These are phyloP conservation scores for Phaeosphaeriaceae sp. DNA, from an alignment of 2,329 filamentous ascomycete genomes.

Conservation along the genomic window DNA sequence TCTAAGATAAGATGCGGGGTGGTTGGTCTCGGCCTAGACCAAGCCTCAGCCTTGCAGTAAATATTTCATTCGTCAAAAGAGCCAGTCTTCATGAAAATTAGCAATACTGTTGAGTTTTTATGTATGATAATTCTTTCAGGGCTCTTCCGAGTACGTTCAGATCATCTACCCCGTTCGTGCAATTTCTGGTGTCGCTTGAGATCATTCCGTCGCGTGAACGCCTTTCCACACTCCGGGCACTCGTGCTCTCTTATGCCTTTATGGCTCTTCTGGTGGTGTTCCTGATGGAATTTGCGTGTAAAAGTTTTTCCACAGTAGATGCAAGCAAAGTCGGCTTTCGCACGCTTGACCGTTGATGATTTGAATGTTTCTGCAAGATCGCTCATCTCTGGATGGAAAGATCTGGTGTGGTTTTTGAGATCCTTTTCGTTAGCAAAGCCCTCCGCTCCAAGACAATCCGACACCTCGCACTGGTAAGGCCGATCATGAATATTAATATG, in stretches of 20 bases:
- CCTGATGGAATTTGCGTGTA: conserved; percentile 46
- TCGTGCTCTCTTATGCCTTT: conserved; percentile 30
- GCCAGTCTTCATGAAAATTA: background rate
- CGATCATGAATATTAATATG: conserved; percentile 52
- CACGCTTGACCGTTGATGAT: conserved; percentile 13
- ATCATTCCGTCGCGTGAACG: conserved; percentile 35
- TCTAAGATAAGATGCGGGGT: no score
- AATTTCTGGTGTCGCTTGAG: conserved; percentile 30
- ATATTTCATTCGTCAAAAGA: no score
- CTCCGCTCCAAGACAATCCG: conserved; percentile 43
- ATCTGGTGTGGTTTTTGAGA: conserved; percentile 35
- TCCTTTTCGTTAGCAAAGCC: conserved; percentile 53
- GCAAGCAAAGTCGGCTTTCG: conserved; percentile 39
- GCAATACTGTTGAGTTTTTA: background rate
- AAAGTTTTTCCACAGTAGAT: conserved; percentile 47
- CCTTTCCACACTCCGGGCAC: conserved; percentile 36
- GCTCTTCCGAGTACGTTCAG: background rate
- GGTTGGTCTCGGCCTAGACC: no score
- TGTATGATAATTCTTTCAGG: background rate
- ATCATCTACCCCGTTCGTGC: conserved; percentile 25
- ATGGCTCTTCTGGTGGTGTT: conserved; percentile 48
- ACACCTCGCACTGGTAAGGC: conserved; percentile 48
- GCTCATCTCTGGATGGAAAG: conserved; percentile 34
- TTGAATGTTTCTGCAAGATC: conserved; percentile 31
- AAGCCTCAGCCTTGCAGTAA: no score